Evolutionary conservation across 805 yeast genomes (phyloP), one percentile per base, ranked within the genome.

Genomic region (Myxozyma mucilagina): DNA sequence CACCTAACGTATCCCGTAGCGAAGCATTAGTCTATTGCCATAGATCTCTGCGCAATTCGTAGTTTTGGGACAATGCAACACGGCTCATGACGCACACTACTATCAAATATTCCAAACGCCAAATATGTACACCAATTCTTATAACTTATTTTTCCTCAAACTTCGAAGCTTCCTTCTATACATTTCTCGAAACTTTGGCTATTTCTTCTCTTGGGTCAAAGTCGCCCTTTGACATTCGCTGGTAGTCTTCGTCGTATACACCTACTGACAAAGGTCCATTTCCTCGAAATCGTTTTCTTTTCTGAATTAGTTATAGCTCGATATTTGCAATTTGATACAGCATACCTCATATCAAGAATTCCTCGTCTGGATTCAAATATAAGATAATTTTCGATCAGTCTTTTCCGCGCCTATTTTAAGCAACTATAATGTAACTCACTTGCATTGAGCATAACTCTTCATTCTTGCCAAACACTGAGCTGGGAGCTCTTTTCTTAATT

Each of bases 251-350:
- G 69, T 92, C 97, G 74, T 88, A 93, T 71, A 87, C 87, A 0
- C 99, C 99, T 6, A 96, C 89, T 11, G 97, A 90, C 47, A 89
- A 76, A 0, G 97, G 91, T 0, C 96, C 99, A 71, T 93, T 93
- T 3, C 98, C 98, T 71, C 90, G 80, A 76, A 93, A 89, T 67
- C 99, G 82, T 73, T 90, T 92, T 3, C 92, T 70, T n/a, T n/a
- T n/a, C n/a, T n/a, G 14, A 31, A 49, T 9, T 1, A 38, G 18
- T 11, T 8, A 42, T 20, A 36, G 14, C 32, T 6, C 5, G 18
- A 9, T 24, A 24, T 9, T 29, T 24, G 6, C 14, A 29, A 20
- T 14, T 34, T 1, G n/a, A 14, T 51, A 20, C 11, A 11, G n/a
- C 66, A 24, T 48, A 67, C 47, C 75, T 76, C 90, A 91, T 89